Evolutionary conservation across 805 yeast species (phyloP).

Genomic region (Lachancea mirantina): DNA sequence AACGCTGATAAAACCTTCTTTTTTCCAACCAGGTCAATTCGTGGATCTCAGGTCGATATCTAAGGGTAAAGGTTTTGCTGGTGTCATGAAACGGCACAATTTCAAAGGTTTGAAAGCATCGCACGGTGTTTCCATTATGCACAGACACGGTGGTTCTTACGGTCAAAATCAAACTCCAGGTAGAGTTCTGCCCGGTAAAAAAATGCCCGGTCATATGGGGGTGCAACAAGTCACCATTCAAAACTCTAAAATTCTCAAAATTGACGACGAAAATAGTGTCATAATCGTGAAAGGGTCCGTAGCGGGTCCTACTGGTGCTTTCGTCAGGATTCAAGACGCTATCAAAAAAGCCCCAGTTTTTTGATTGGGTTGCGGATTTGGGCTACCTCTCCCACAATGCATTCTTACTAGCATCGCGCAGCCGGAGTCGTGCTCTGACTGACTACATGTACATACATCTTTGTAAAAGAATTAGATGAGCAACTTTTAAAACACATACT

Average conservation of each 20-base stretch:
- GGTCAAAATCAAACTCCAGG: slow-evolving; percentile 97
- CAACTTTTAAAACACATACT: too few species aligned
- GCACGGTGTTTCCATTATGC: slow-evolving; percentile 91
- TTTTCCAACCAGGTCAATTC: slow-evolving; percentile 72
- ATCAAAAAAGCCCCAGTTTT: slow-evolving; percentile 36
- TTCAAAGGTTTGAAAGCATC: slow-evolving; percentile 86
- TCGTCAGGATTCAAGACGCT: slow-evolving; percentile 74
- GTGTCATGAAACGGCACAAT: slow-evolving; percentile 95
- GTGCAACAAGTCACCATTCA: slow-evolving; percentile 63
- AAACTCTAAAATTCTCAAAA: slow-evolving; percentile 69
- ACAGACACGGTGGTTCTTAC: slow-evolving; percentile 94
- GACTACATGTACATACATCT: too few species aligned
- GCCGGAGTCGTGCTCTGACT: too few species aligned
- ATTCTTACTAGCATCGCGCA: too few species aligned
- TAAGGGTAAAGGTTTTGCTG: slow-evolving; percentile 95
- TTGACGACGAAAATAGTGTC: slow-evolving; percentile 74
- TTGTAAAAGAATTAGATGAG: too few species aligned
- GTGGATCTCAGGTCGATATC: slow-evolving; percentile 75
- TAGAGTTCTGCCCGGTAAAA: slow-evolving; percentile 91
- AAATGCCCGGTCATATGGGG: slow-evolving; percentile 98
- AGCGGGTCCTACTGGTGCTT: slow-evolving; percentile 78
- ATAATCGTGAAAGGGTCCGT: slow-evolving; percentile 82
- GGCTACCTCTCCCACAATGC: too few species aligned
- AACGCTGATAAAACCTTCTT: slow-evolving; percentile 71
- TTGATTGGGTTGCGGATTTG: too few species aligned